Conservation (phyloP, 306 rosid species). For the Citrullus mucosospermus region DNA sequence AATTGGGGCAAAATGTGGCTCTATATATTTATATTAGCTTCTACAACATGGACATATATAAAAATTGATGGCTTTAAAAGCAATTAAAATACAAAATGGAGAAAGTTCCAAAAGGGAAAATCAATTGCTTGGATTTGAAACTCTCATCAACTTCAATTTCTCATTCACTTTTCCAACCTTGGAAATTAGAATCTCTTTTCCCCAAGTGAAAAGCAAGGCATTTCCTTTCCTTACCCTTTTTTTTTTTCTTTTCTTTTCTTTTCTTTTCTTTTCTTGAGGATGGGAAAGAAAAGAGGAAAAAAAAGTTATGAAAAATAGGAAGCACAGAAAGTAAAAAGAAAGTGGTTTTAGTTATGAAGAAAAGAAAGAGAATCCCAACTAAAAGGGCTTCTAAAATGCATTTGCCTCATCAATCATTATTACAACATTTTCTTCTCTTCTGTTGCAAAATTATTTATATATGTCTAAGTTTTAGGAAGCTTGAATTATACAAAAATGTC, state of each 20-base stretch:
- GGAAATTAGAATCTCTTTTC: conserved; percentile 1
- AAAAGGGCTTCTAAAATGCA: conserved; percentile 3
- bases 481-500: too few species aligned
- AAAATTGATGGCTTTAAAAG: not conserved
- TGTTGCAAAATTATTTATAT: not conserved
- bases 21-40: not conserved
- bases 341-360: not conserved
- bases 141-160: not conserved
- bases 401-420: not conserved
- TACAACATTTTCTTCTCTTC: not conserved
- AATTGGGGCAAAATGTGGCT: not conserved
- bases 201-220: not conserved
- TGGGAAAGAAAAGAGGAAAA: not conserved
- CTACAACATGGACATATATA: not conserved
- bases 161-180: conserved; percentile 1
- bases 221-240: not conserved
- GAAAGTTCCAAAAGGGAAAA: not conserved
- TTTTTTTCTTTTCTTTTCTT: not conserved
- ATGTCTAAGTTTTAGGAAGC: not conserved
- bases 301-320: not conserved
- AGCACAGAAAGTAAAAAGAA: not conserved
- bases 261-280: not conserved
- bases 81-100: not conserved
- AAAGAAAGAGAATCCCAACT: not conserved
- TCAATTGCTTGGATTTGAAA: conserved; percentile 5